These are phyloP conservation scores for Solanum corneliomulleri DNA, from an alignment of 257 asterid species.

Conservation along the genomic window DNA sequence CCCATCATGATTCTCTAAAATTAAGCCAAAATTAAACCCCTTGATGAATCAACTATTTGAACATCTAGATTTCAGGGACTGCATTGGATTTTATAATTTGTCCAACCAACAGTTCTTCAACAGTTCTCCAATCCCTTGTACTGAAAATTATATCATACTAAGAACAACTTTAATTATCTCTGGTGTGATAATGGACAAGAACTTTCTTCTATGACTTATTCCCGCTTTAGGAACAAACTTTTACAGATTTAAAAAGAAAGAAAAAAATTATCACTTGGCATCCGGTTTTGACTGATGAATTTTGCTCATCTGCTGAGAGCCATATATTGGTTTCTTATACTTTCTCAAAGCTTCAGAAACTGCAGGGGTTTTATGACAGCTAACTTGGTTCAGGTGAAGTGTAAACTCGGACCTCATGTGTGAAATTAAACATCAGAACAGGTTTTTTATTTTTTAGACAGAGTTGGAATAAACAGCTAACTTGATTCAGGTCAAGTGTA, in stretches of 20 bases:
- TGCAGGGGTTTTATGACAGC: neutral
- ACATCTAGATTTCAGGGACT: neutral
- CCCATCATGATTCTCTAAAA: too few species aligned
- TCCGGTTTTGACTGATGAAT: neutral
- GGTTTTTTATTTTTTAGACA: neutral
- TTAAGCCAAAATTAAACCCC: neutral
- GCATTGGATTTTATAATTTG: neutral
- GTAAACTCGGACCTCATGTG: neutral
- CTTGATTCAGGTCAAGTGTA: neutral
- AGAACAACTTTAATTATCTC: neutral
- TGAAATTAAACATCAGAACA: neutral
- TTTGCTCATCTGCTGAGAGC: neutral
- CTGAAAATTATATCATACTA: neutral
- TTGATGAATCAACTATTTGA: neutral
- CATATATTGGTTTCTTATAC: neutral
- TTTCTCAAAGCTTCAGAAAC: neutral
- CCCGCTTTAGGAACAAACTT: neutral
- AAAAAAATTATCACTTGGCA: neutral
- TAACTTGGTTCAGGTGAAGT: neutral
- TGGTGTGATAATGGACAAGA: neutral
- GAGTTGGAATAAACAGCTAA: neutral
- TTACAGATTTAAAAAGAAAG: neutral
- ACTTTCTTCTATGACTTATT: neutral
- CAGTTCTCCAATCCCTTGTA: neutral
- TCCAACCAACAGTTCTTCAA: neutral